Evolutionary conservation across 768 basidiomycete species (phyloP), one percentile per base, ranked within the genome.

Genomic region (Russula sp.): DNA sequence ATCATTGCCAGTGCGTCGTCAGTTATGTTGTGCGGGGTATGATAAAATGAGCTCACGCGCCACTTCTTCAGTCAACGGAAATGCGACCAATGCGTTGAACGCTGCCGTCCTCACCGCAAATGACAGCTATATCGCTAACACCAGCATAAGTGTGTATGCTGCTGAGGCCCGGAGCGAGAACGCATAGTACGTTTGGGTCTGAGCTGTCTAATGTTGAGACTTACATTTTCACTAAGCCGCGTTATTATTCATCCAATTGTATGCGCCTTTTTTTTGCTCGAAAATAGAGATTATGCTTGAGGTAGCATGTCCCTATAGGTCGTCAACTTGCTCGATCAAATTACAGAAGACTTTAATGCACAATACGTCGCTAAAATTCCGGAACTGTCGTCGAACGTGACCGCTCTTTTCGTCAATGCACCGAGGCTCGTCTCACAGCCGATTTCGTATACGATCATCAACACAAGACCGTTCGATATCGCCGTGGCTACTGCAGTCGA

Each of bases 121-220:
- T 59, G 76, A 82, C 61, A 80, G 81, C 1, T 75, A 80, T 3
- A 67, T 69, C 26, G 83, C 82, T 1, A 38, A 61, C 11, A 6
- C 32, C 3, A 11, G 48, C 14, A 75, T 88, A 1, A 84, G 80
- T 0, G 78, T 79, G 16, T 81, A 79, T 64, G 76, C 71, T 0
- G 76, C 75, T 0, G 78, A 80, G 65, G 86, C 81, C 24, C 77
- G 86, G 32, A 86, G 81, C 54, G 85, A 86, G 66, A 83, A 81
- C 64, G 80, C 78, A 20, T 87, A 77, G 86, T 88, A 71, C 38
- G 57, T 58, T 20, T 22, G 46, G 4, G 7, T 20, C 32, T 50
- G 34, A 53, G 36, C 44, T 36, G 3, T 22, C 34, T 22, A 3
- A 30, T 24, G 18, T 22, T 11, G 49, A 10, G 20, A 58, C 51